These are phyloP conservation scores for Lyophyllum semitale DNA, from an alignment of 768 basidiomycete genomes.

Conservation along the genomic window DNA sequence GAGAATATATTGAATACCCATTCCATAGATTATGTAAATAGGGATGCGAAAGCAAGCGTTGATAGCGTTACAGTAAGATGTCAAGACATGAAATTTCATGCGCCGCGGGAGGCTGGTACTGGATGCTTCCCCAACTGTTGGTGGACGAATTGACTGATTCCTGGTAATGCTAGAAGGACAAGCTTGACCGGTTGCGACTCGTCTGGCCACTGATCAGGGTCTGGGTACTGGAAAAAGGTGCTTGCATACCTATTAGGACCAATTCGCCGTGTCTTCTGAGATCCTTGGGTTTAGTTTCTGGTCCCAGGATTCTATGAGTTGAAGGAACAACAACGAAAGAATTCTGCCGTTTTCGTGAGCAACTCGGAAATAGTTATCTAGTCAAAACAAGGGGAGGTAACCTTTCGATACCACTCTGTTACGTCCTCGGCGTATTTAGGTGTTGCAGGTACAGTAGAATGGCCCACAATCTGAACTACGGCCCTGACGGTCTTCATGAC, in stretches of 20 bases:
- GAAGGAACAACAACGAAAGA: conserved; percentile 72
- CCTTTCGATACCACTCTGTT: conserved; percentile 74
- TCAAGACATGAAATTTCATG: background rate
- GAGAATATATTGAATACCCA: background rate
- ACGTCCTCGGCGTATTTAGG: conserved; percentile 60
- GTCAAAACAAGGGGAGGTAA: conserved; percentile 26
- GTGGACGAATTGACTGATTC: conserved; percentile 60
- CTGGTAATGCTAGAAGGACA: conserved; percentile 65
- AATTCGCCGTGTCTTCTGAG: conserved; percentile 68
- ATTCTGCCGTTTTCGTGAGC: conserved; percentile 46
- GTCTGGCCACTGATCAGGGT: conserved; percentile 37
- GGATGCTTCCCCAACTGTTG: conserved; percentile 25
- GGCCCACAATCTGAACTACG: conserved; percentile 80
- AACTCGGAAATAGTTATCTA: background rate
- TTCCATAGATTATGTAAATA: background rate
- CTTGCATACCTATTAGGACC: conserved; percentile 57
- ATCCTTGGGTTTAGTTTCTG: conserved; percentile 39
- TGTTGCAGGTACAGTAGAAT: conserved; percentile 52
- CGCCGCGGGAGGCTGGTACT: background rate
- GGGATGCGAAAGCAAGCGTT: background rate
- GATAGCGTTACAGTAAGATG: background rate
- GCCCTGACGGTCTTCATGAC: conserved; percentile 67
- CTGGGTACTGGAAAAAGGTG: background rate
- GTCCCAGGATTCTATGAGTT: conserved; percentile 55
- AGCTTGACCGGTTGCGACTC: conserved; percentile 76